A percentile compares a stretch with the other conserved stretches of the same genome.
These are phyloP conservation scores for Apophysomyces ossiformis DNA, from an alignment of 371 early-diverging fungal species.

Conservation along the genomic window DNA sequence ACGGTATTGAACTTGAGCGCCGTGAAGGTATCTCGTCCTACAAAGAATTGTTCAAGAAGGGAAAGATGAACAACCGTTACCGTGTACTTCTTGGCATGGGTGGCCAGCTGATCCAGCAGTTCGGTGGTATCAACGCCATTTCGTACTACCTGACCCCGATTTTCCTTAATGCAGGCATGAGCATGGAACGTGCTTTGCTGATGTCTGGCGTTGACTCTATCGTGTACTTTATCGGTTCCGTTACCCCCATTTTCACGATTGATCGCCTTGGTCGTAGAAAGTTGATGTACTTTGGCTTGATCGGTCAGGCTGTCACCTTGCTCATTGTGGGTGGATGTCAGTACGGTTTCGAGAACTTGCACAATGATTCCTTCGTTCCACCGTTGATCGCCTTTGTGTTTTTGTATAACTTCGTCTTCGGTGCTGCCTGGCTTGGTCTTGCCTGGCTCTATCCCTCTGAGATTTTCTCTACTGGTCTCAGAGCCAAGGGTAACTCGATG, in stretches of 20 bases:
- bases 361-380: conserved; percentile 15
- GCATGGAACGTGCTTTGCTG: conserved; percentile 44
- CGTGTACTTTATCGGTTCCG: conserved; percentile 50
- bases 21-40: conserved; percentile 49
- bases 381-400: conserved; percentile 33
- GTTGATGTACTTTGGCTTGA: conserved; percentile 37
- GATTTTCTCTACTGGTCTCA: conserved; percentile 44
- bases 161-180: conserved; percentile 50
- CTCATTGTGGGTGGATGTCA: conserved; percentile 39
- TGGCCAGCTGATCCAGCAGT: conserved; percentile 55
- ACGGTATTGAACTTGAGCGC: conserved; percentile 52
- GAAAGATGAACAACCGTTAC: conserved; percentile 54
- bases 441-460: conserved; percentile 59
- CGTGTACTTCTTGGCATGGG: conserved; percentile 56
- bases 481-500: conserved; percentile 33
- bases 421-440: conserved; percentile 63
- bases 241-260: conserved; percentile 45
- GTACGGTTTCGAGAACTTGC: conserved; percentile 24
- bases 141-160: conserved; percentile 54
- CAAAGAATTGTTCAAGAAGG: conserved; percentile 49
- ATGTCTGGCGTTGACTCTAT: conserved; percentile 55
- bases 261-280: conserved; percentile 41
- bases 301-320: conserved; percentile 36
- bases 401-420: conserved; percentile 50
- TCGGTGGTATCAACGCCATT: conserved; percentile 52